Evolutionary conservation across 305 asterid genomes (phyloP).

Genomic region (Fraxinus xanthoxyloides): DNA sequence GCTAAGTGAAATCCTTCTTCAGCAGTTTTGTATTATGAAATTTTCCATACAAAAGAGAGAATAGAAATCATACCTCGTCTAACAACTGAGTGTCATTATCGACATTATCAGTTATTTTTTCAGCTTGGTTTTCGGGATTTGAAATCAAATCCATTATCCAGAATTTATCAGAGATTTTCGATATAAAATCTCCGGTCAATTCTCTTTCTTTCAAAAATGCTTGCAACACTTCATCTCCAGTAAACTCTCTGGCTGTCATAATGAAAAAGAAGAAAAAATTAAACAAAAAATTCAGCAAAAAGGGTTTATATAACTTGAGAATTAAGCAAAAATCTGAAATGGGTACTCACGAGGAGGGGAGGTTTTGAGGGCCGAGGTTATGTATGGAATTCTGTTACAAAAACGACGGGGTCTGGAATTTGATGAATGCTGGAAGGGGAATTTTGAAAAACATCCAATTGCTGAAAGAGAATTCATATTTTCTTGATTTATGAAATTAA

Average conservation of each 20-base stretch:
- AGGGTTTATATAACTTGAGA: background rate
- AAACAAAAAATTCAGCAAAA: background rate
- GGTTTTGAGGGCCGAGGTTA: conserved; percentile 55
- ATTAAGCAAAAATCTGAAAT: background rate
- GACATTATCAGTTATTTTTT: conserved; percentile 22
- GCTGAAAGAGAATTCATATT: conserved; percentile 47
- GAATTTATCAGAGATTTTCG: conserved; percentile 65
- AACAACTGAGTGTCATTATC: conserved; percentile 19
- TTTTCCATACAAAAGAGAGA: background rate
- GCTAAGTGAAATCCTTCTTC: background rate
- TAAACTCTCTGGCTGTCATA: conserved; percentile 41
- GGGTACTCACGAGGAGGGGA: conserved; percentile 54
- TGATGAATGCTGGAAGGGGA: conserved; percentile 20
- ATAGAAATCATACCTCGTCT: conserved; percentile 41
- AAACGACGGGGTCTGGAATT: conserved; percentile 37
- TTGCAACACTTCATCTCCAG: conserved; percentile 57
- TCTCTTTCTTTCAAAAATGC: conserved; percentile 73
- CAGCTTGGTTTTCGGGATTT: conserved; percentile 22
- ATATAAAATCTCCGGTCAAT: conserved; percentile 63
- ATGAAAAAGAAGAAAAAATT: background rate
- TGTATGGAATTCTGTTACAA: conserved; percentile 30
- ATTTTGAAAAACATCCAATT: conserved; percentile 35
- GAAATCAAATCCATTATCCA: conserved; percentile 46
- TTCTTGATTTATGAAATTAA: conserved; percentile 12
- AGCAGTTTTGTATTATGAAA: background rate